Evolutionary conservation across 2,329 filamentous ascomycete genomes (phyloP).

Genomic region (Cercospora beticola): DNA sequence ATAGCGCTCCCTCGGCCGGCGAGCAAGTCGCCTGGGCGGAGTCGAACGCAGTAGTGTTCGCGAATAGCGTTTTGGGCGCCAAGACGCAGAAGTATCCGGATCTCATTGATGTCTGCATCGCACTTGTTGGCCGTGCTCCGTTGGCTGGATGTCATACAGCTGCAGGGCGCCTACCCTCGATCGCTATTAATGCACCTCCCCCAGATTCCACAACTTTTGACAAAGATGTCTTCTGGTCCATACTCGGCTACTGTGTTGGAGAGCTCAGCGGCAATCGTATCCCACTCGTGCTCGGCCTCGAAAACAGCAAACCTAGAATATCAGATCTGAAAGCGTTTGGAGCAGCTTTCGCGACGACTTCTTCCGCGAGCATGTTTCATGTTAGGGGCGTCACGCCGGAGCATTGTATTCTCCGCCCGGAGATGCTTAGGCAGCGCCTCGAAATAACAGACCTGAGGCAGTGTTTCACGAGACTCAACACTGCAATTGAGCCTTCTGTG

Average conservation of each 20-base stretch:
- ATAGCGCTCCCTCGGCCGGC: constrained; percentile 38
- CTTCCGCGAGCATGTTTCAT: constrained; percentile 49
- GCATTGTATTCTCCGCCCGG: constrained; percentile 22
- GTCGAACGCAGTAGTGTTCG: constrained; percentile 50
- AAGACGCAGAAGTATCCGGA: constrained; percentile 50
- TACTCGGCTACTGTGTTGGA: constrained; percentile 44
- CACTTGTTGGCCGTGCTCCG: constrained; percentile 44
- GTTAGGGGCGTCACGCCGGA: constrained; percentile 45
- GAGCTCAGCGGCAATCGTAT: constrained; percentile 35
- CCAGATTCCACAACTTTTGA: constrained; percentile 26
- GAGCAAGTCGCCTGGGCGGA: constrained; percentile 49
- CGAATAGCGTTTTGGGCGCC: constrained; percentile 49
- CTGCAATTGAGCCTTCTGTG: constrained; percentile 26
- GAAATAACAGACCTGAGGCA: not conserved
- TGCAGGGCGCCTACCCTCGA: constrained; percentile 22
- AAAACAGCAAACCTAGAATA: constrained; percentile 28
- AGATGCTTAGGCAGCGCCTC: constrained; percentile 10
- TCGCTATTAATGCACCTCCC: constrained; percentile 14
- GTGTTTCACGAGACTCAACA: constrained; percentile 19
- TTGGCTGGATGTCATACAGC: constrained; percentile 34
- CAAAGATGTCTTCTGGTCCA: constrained; percentile 40
- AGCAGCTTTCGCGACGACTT: constrained; percentile 47
- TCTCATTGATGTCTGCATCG: constrained; percentile 47
- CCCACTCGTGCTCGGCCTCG: constrained; percentile 41
- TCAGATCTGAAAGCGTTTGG: constrained; percentile 48